Conservation (phyloP, 2,329 filamentous ascomycete species). For the Diaporthe destruens region DNA sequence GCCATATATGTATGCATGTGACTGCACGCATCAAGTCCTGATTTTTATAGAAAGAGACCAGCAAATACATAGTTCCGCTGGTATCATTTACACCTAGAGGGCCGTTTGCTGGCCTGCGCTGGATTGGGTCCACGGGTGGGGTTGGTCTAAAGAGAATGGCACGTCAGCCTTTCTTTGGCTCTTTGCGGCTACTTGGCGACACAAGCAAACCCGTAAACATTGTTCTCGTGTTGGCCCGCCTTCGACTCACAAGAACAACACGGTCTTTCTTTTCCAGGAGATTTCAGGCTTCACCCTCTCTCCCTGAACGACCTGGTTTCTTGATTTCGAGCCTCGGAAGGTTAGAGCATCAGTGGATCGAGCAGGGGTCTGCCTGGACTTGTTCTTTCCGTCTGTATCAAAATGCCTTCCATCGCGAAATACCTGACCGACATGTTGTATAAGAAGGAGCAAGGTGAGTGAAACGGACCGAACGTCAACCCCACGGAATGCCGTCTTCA, state of each 20-base stretch:
- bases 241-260: neutral
- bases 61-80: too few species aligned
- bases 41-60: neutral
- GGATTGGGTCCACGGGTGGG: constrained; percentile 32
- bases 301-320: neutral
- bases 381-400: neutral
- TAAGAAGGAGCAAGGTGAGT: constrained; percentile 37
- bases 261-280: too few species aligned
- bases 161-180: constrained; percentile 24
- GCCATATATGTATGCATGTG: neutral
- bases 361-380: neutral
- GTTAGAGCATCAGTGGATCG: neutral
- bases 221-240: constrained; percentile 2
- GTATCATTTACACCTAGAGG: neutral
- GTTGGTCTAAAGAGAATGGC: constrained; percentile 25
- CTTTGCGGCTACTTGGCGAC: constrained; percentile 23
- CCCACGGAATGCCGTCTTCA: too few species aligned
- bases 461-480: too few species aligned
- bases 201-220: constrained; percentile 24
- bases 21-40: neutral
- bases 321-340: neutral
- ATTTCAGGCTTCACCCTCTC: neutral
- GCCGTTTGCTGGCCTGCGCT: neutral
- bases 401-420: constrained; percentile 40
- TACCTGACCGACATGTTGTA: constrained; percentile 38